Evolutionary conservation across 495 filamentous ascomycete species (phyloP), one percentile per base, ranked within the genome.

Genomic region (Penicillium cinerascens): DNA sequence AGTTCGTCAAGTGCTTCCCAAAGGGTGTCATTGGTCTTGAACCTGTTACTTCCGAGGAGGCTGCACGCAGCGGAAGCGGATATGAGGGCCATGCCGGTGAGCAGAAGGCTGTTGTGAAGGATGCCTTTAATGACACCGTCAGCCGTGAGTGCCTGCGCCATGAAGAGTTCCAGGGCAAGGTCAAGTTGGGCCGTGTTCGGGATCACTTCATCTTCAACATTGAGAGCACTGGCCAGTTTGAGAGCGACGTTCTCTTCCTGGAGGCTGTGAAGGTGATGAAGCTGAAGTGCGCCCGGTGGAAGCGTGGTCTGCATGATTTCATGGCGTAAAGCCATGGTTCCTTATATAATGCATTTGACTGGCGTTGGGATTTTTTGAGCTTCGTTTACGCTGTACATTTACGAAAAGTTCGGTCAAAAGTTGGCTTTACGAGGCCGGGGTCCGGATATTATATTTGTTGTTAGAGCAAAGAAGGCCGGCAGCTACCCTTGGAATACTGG

Each of bases 181-280:
- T 99, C 47, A 92, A 90, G 76, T 78, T 99, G 11, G 95, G 95
- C 39, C 80, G 95, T 25, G 72, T 89, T 37, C 74, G 87, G 54
- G 95, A 99, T 72, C 95, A 99, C 71, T 99, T 99, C 65, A 97
- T 99, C 70, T 99, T 91, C 78, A 84, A 81, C 49, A 77, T 99
- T 6, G 95, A 99, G 78, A 96, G 91, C 73, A 86, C 89, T 9
- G 95, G 95, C 9, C 93, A 97, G 71, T 92, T 88, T 67, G 83
- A 89, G 22, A 93, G 90, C 64, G 91, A 96, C 59, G 81, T 87
- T 66, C 76, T 97, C 46, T 96, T 97, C 79, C 64, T 97, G 39
- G 90, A 96, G 70, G 82, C 88, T 6, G 84, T 97, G 20, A 86
- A 83, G 68, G 77, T 90, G 44, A 72, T 99, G 55, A 96, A 88